A percentile compares a stretch with the other conserved stretches of the same genome.
phyloP scores from a whole-genome alignment of 2,329 filamentous ascomycete species.

The Byssochlamys sp. region DNA sequence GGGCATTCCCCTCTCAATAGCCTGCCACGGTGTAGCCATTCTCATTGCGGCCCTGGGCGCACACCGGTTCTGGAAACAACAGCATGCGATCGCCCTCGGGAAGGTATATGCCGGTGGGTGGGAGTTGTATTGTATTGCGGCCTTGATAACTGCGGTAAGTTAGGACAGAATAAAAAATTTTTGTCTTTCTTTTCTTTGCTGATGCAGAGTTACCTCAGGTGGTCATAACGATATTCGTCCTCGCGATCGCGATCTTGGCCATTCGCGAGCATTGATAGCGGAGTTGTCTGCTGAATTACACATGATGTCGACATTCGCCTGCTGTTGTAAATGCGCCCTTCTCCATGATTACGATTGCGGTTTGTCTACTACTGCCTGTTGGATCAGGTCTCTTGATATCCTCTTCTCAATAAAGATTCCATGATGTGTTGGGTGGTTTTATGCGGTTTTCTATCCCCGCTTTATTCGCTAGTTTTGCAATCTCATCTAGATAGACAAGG shows the following conservation, averaged over 20 bases:
- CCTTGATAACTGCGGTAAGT: slow-evolving; percentile 42
- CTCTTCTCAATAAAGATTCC: background rate
- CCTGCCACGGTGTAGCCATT: slow-evolving; percentile 44
- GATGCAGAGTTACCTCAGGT: background rate
- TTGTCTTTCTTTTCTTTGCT: background rate
- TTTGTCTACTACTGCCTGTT: background rate
- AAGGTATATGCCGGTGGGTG: slow-evolving; percentile 51
- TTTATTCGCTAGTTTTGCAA: no score
- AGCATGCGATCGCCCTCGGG: slow-evolving; percentile 49
- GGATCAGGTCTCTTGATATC: no score
- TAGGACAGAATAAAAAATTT: no score
- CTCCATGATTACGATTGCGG: background rate
- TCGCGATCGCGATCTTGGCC: background rate
- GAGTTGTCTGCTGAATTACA: background rate
- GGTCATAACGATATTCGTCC: slow-evolving; percentile 7
- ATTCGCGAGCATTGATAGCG: background rate
- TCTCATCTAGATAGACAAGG: no score
- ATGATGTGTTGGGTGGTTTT: no score
- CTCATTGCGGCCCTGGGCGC: slow-evolving; percentile 45
- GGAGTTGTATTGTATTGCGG: slow-evolving; percentile 45
- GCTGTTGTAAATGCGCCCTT: background rate
- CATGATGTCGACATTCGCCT: background rate
- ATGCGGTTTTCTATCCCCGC: no score
- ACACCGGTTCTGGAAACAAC: slow-evolving; percentile 52
- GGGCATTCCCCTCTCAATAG: slow-evolving; percentile 48